Conservation (phyloP, 352 stramenopile species). For the Globisporangium carolinianum region DNA sequence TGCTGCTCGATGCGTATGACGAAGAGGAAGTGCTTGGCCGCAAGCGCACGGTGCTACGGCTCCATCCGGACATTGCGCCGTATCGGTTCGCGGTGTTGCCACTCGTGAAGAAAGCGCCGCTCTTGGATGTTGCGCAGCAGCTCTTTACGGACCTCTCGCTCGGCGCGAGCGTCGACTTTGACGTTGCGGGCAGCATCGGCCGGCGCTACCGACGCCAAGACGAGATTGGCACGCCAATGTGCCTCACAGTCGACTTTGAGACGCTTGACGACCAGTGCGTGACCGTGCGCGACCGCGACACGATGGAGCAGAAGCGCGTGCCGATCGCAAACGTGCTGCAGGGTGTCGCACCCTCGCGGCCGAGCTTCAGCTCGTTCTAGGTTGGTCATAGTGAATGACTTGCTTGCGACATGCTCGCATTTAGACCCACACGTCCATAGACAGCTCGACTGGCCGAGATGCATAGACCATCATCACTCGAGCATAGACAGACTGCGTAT, state of each 20-base stretch:
- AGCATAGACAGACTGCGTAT: too few species aligned
- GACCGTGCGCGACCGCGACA: constrained; percentile 94
- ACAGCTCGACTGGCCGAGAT: too few species aligned
- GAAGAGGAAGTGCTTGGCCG: constrained; percentile 90
- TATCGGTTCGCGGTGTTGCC: constrained; percentile 91
- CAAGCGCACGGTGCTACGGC: constrained; percentile 83
- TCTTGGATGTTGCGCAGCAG: constrained; percentile 83
- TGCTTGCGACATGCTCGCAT: too few species aligned
- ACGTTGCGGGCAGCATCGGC: constrained; percentile 86
- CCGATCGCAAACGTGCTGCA: constrained; percentile 85
- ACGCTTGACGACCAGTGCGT: constrained; percentile 94
- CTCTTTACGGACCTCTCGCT: constrained; percentile 89
- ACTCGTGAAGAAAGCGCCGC: constrained; percentile 93
- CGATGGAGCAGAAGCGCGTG: constrained; percentile 93
- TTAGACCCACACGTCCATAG: too few species aligned
- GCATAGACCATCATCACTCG: too few species aligned
- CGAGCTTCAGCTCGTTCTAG: constrained; percentile 14
- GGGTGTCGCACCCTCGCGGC: constrained; percentile 1
- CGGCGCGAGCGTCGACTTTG: constrained; percentile 89
- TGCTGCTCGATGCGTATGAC: constrained; percentile 93
- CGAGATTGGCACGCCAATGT: constrained; percentile 96
- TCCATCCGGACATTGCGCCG: constrained; percentile 92
- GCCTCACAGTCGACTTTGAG: constrained; percentile 97
- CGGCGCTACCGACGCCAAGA: constrained; percentile 94
- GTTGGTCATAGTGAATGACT: too few species aligned